Conservation (phyloP, 345 rosid genomes). For the Syzygium aqueum region DNA sequence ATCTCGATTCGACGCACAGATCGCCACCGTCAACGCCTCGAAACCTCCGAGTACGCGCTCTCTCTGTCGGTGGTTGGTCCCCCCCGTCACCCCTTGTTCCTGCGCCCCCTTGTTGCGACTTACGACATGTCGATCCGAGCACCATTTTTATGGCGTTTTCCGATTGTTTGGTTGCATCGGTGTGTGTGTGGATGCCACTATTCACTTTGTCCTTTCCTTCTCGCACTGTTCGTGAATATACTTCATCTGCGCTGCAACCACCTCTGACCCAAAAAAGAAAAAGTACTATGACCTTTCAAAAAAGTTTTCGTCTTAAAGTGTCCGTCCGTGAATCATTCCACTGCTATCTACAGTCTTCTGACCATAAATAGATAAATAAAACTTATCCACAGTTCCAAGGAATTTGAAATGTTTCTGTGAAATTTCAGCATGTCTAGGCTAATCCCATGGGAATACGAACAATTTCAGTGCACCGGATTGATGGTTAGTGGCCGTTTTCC, state of each 20-base stretch:
- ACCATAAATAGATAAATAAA: too few species aligned
- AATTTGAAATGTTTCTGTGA: background rate
- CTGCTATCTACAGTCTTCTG: too few species aligned
- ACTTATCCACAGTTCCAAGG: background rate
- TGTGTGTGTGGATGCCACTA: background rate
- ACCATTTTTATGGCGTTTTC: background rate
- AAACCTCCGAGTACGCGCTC: background rate
- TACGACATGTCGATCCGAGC: background rate
- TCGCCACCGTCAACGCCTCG: background rate
- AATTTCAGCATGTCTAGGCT: background rate
- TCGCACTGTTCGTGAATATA: background rate
- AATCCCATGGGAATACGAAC: background rate
- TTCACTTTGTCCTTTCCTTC: background rate
- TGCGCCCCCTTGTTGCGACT: background rate
- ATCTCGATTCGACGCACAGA: background rate
- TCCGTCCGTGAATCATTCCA: background rate
- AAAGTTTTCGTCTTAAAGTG: background rate
- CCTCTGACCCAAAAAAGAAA: too few species aligned
- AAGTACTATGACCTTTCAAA: too few species aligned
- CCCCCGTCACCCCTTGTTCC: background rate
- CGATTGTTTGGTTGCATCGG: background rate
- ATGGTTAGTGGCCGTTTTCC: background rate
- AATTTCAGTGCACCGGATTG: background rate
- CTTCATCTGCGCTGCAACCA: background rate
- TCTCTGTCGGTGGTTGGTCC: conserved; percentile 2